Evolutionary conservation across 495 filamentous ascomycete genomes (phyloP), one percentile per base, ranked within the genome.

Genomic region (Usnea hakonensis): DNA sequence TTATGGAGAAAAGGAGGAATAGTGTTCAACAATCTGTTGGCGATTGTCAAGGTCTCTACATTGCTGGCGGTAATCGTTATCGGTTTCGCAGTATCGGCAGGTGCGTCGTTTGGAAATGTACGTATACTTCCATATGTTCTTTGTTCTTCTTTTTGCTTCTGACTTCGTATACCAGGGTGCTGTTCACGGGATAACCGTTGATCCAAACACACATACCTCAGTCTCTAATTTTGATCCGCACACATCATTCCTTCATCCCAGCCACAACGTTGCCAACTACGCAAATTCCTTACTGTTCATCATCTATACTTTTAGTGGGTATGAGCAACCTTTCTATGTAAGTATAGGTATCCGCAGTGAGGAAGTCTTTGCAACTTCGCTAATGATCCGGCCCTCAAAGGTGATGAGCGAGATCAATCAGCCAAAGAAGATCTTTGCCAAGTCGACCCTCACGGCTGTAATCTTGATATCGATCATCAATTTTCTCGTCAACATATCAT

Each of bases 1-100:
- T 68, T 71, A 41, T 81, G 73, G 61, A 66, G 79, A 30, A 68
- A 71, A 32, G 78, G 77, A 5, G 81, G 81, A 10, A 79, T 84
- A 46, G 67, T 55, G 23, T 23, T 83, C 32, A 78, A 76, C 59
- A 83, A 83, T 60, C 33, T 76, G 19, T 69, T 83, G 43, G 81
- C 77, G 1, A 48, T 75, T 0, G 63, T 81, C 52, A 84, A 84
- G 61, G 67, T 79, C 19, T 48, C 64, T 5, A 74, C 80, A 1
- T 67, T 83, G 44, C 43, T 81, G 1, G 57, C 73, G 9, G 71
- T 79, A 55, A 72, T 79, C 55, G 65, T 73, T 16, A 64, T 69
- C 13, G 78, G 69, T 5, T 67, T 79, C 41, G 70, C 68, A 21
- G 62, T 38, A 23, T 26, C 43, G 32, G 56, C 46, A 43, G 59